These are phyloP conservation scores for Acacia melanoxylon DNA, from an alignment of 306 rosid genomes.

Conservation along the genomic window DNA sequence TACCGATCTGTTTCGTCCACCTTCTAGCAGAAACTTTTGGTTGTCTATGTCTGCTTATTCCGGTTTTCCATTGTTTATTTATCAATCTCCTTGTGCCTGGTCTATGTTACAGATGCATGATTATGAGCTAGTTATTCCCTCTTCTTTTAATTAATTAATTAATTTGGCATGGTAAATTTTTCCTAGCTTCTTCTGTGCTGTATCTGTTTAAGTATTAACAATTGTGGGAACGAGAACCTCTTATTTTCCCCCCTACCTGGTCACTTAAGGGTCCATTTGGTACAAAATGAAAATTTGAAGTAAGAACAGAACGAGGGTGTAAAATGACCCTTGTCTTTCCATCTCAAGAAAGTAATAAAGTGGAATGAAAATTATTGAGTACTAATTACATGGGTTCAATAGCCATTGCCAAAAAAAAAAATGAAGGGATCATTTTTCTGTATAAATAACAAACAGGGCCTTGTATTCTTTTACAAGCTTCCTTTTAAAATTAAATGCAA, in stretches of 20 bases:
- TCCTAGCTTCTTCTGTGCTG: background rate
- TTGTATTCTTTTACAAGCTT: conserved; percentile 7
- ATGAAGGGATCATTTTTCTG: background rate
- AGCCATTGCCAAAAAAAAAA: background rate
- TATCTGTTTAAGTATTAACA: background rate
- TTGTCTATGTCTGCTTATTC: background rate
- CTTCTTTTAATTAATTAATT: background rate
- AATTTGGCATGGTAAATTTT: background rate
- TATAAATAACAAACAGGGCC: background rate
- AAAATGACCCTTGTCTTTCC: background rate
- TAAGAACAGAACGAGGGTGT: background rate
- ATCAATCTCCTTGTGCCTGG: background rate
- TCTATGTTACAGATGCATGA: conserved; percentile 18
- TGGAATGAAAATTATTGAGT: background rate
- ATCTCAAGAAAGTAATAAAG: background rate
- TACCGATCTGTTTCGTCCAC: background rate
- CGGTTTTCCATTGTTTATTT: background rate
- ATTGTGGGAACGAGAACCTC: conserved; percentile 11
- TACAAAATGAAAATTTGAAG: background rate
- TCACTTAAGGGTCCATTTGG: background rate
- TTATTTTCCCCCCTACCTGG: background rate
- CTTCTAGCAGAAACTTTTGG: background rate
- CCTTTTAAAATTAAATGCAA: background rate
- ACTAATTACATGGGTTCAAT: background rate
- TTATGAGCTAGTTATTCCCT: background rate